Base-by-base conservation (phyloP, 139 green algal species). In the Micromonas commoda region DNA sequence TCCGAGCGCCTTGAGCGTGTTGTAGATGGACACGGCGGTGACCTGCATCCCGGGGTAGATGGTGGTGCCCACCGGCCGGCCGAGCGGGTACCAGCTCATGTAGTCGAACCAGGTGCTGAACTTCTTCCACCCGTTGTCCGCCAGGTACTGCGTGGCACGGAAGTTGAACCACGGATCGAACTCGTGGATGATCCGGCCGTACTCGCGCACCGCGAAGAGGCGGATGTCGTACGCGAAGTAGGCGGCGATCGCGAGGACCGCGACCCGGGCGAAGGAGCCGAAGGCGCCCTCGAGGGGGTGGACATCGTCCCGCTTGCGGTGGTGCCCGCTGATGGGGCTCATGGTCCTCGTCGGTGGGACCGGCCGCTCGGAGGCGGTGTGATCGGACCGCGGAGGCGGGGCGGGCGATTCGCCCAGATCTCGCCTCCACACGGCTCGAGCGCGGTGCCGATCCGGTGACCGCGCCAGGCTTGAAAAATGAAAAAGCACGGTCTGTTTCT, bases 121-220 rank as follows among this genome's bases (percentile, higher is more conserved):
- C 73, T 89, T 82, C 1, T 88, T 75, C 28, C 85, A 80, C 20
- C 87, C 86, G 51, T 90, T 85, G n/a, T 81, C 70, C 31, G 82
- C 82, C 29, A 92, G 81, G 37, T 86, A 87, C 51, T 87, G 81
- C 29, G 87, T 92, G n/a, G 82, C 84, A 39, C 88, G 83, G 73
- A 90, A 92, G 84, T 91, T 92, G 85, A 91, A 92, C 71, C 88
- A 92, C 4, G 88, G 88, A 54, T 92, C 88, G 71, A 92, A 92
- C 80, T 92, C 88, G 80, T 92, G 88, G 66, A 92, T 92, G 26
- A 92, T 73, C 32, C 61, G 60, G 16, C 74, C 74, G 60, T 80
- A 80, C 33, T 80, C 60, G 35, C n/a, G 29, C 6, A 70, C 19
- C 73, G 73, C 73, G 9, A 53, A 69, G 3, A 77, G 53, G 21